Evolutionary conservation across 2,329 filamentous ascomycete species (phyloP).

Genomic region (Aureobasidium sp.): DNA sequence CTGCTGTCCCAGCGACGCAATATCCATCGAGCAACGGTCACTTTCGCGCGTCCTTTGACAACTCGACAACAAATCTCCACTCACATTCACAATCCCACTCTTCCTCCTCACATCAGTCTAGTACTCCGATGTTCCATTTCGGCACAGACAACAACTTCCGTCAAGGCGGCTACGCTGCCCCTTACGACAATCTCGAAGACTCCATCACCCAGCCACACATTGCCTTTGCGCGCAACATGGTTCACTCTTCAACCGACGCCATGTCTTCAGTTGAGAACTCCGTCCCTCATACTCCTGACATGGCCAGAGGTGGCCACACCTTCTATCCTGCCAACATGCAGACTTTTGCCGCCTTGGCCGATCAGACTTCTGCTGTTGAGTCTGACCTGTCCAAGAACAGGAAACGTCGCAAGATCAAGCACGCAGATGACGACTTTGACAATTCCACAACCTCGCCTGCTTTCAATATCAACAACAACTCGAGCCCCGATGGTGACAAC

Average conservation of each 20-base stretch:
- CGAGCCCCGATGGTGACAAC: constrained; percentile 9
- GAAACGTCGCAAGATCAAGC: constrained; percentile 15
- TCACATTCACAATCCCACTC: neutral
- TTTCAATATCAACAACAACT: constrained; percentile 3
- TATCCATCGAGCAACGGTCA: constrained; percentile 10
- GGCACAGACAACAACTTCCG: constrained; percentile 15
- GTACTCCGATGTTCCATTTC: constrained; percentile 7
- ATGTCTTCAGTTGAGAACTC: constrained; percentile 11
- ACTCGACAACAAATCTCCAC: neutral
- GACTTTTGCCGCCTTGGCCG: neutral
- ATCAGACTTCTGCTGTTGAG: neutral
- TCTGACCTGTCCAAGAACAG: neutral
- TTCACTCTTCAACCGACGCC: neutral
- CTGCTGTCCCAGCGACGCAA: neutral
- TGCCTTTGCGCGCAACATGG: constrained; percentile 5
- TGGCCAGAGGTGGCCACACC: neutral
- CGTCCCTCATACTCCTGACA: constrained; percentile 6
- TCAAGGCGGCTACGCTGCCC: constrained; percentile 12
- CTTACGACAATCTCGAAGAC: constrained; percentile 7
- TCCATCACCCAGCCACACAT: constrained; percentile 6
- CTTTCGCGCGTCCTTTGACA: constrained; percentile 12
- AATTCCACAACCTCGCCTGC: neutral
- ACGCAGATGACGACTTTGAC: neutral
- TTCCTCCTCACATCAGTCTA: neutral
- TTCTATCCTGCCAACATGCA: constrained; percentile 10